A percentile compares a stretch with the other conserved stretches of the same genome.
Conservation (phyloP, 2,329 filamentous ascomycete genomes). For the Cladosporium sp. region DNA sequence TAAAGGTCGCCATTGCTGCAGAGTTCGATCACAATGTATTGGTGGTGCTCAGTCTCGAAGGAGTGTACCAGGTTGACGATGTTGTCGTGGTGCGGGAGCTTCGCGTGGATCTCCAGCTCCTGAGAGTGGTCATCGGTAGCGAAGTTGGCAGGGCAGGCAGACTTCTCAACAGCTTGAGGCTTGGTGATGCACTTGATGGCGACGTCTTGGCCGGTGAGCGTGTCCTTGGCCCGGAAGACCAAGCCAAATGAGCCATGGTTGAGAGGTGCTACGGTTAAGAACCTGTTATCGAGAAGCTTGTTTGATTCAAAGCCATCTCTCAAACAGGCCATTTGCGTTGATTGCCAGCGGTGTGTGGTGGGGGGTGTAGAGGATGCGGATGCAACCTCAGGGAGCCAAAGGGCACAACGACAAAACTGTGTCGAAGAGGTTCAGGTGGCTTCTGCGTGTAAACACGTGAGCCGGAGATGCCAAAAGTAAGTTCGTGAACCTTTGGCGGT, state of each 20-base stretch:
- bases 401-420: neutral
- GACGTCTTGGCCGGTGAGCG: slow-evolving; percentile 73
- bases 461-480: slow-evolving; percentile 21
- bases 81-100: slow-evolving; percentile 78
- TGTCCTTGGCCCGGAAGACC: slow-evolving; percentile 91
- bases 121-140: slow-evolving; percentile 81
- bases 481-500: slow-evolving; percentile 24
- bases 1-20: slow-evolving; percentile 95
- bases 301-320: slow-evolving; percentile 77
- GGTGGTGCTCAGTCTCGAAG: slow-evolving; percentile 88
- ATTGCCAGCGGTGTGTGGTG: slow-evolving; percentile 18
- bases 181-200: slow-evolving; percentile 98
- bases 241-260: slow-evolving; percentile 99
- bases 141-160: slow-evolving; percentile 61
- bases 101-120: slow-evolving; percentile 76
- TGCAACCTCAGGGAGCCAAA: slow-evolving; percentile 18
- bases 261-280: slow-evolving; percentile 86
- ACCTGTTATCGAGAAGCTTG: slow-evolving; percentile 77
- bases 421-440: slow-evolving; percentile 9
- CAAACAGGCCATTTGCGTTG: slow-evolving; percentile 76
- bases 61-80: slow-evolving; percentile 90
- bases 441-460: slow-evolving; percentile 13
- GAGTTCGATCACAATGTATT: slow-evolving; percentile 92
- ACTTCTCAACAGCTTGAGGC: slow-evolving; percentile 57
- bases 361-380: slow-evolving; percentile 21